Conservation (phyloP, 495 filamentous ascomycete genomes). For the Podospora fimiseda region DNA sequence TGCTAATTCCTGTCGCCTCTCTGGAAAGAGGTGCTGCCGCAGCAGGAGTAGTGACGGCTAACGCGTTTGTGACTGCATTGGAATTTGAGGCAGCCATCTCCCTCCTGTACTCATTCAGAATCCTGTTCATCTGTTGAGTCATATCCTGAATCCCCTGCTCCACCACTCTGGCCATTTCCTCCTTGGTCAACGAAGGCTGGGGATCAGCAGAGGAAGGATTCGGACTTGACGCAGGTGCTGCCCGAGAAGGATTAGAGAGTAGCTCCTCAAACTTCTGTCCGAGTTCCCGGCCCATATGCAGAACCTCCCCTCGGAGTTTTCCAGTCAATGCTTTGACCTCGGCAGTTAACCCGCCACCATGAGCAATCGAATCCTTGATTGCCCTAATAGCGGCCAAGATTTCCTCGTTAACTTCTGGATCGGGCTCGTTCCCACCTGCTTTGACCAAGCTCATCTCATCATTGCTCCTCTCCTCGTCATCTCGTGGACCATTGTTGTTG, state of each 20-base stretch:
- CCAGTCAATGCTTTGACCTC: conserved; percentile 85
- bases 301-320: conserved; percentile 84
- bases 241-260: conserved; percentile 36
- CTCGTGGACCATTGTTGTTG: conserved; percentile 34
- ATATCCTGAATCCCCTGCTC: conserved; percentile 73
- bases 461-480: conserved; percentile 41
- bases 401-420: conserved; percentile 57
- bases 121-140: conserved; percentile 67
- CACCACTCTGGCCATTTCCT: conserved; percentile 71
- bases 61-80: conserved; percentile 19
- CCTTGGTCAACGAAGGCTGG: no score
- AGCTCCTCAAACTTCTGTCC: conserved; percentile 71
- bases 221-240: conserved; percentile 36
- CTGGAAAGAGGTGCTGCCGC: conserved; percentile 6
- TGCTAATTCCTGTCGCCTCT: not conserved
- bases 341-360: conserved; percentile 77
- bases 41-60: conserved; percentile 14
- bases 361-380: conserved; percentile 80
- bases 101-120: conserved; percentile 67
- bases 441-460: conserved; percentile 27
- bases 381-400: conserved; percentile 68
- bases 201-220: no score
- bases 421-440: conserved; percentile 21
- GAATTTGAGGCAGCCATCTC: conserved; percentile 53
- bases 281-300: conserved; percentile 86